A percentile compares a stretch with the other conserved stretches of the same genome.
Conservation (phyloP, 352 stramenopile genomes). For the Blastocystis sp. region DNA sequence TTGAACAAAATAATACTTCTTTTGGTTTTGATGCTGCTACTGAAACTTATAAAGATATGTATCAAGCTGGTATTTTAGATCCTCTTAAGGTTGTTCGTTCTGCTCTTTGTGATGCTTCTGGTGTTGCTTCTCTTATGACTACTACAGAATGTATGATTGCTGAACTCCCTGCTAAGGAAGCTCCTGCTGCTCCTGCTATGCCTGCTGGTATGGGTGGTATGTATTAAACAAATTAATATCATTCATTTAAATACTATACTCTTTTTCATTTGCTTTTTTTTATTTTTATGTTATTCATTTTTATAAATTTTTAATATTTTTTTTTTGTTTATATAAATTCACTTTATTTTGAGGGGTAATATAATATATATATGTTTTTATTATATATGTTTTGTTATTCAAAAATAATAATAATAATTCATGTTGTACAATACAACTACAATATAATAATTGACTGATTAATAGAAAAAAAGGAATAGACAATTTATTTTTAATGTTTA, state of each 20-base stretch:
- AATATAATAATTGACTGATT: too few relatives aligned
- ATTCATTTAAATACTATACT: conserved; percentile 5
- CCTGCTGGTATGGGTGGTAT: conserved; percentile 36
- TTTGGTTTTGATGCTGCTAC: conserved; percentile 92
- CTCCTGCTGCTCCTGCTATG: conserved; percentile 21
- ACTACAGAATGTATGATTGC: conserved; percentile 67
- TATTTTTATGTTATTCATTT: neutral
- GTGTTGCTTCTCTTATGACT: conserved; percentile 91
- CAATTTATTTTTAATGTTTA: too few relatives aligned
- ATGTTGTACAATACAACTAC: too few relatives aligned
- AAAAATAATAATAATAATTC: neutral
- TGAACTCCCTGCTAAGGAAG: conserved; percentile 16
- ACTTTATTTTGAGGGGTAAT: neutral
- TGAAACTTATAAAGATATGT: conserved; percentile 86
- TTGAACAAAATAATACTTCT: conserved; percentile 72
- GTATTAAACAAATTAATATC: conserved; percentile 18
- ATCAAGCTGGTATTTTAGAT: conserved; percentile 77
- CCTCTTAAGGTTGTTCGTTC: conserved; percentile 88
- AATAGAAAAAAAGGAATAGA: too few relatives aligned
- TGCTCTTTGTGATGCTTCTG: conserved; percentile 87
- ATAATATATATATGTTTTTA: neutral
- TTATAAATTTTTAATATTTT: neutral
- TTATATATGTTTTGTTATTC: neutral
- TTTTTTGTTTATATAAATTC: neutral
- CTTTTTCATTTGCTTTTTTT: neutral